These are phyloP conservation scores for Spatholobus suberectus DNA, from an alignment of 306 rosid species.

Conservation along the genomic window DNA sequence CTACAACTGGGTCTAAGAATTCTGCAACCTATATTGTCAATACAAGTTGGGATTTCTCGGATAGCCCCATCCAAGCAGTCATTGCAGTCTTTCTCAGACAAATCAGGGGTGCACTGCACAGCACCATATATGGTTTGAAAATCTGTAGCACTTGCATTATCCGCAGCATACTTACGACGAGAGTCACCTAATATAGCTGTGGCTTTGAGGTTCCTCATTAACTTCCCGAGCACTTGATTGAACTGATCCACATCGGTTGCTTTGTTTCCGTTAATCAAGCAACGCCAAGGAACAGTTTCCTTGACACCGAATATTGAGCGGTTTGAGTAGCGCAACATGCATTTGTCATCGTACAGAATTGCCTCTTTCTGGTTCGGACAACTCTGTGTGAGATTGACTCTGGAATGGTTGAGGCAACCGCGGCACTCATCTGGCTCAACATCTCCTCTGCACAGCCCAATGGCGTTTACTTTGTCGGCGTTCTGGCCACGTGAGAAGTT, in stretches of 20 bases:
- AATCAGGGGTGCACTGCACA: constrained; percentile 52
- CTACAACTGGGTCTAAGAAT: background rate
- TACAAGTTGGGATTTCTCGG: too few species aligned
- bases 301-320: background rate
- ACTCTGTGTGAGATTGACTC: background rate
- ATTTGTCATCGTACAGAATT: background rate
- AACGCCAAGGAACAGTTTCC: background rate
- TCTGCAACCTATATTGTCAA: background rate
- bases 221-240: background rate
- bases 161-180: constrained; percentile 35
- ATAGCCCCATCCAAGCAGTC: too few species aligned
- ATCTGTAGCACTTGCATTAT: background rate
- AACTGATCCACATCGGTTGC: background rate
- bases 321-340: background rate
- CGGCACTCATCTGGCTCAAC: background rate
- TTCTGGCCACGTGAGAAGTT: background rate
- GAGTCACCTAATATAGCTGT: background rate
- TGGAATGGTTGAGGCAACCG: background rate
- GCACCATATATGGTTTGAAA: constrained; percentile 20
- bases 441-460: background rate
- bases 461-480: background rate
- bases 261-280: background rate
- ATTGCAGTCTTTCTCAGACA: too few species aligned
- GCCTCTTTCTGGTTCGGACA: constrained; percentile 1
- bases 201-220: background rate